Conservation (phyloP, 257 asterid genomes). For the Plectranthus barbatus region DNA sequence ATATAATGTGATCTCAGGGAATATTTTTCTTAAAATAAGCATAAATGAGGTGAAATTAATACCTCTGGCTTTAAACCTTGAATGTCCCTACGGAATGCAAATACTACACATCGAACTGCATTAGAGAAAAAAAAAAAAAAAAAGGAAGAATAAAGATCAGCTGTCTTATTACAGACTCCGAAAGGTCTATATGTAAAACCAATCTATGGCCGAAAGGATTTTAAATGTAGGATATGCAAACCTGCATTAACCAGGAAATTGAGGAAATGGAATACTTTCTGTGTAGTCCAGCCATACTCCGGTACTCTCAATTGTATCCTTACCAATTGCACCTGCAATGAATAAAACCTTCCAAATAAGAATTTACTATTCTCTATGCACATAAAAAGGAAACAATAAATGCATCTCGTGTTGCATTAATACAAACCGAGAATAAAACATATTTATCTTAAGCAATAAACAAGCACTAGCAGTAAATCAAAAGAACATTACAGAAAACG, state of each 20-base stretch:
- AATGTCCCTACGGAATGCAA: constrained; percentile 62
- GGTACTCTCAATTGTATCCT: constrained; percentile 95
- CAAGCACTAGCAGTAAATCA: neutral
- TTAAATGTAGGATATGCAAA: constrained; percentile 18
- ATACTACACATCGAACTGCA: constrained; percentile 79
- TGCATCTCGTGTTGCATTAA: neutral
- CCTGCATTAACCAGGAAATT: constrained; percentile 92
- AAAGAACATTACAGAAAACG: neutral
- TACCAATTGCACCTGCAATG: constrained; percentile 66
- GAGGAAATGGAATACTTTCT: constrained; percentile 95
- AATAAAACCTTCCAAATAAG: neutral
- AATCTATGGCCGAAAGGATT: too few species aligned
- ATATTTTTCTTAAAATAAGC: neutral
- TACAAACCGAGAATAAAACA: neutral
- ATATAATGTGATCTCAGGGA: constrained; percentile 4
- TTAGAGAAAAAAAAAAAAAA: constrained; percentile 8
- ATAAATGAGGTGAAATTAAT: constrained; percentile 12
- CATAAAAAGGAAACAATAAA: neutral
- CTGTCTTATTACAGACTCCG: too few species aligned
- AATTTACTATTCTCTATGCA: neutral
- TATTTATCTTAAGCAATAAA: neutral
- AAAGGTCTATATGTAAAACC: too few species aligned
- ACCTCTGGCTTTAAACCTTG: constrained; percentile 85
- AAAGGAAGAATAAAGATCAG: too few species aligned
- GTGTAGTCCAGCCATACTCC: constrained; percentile 98